phyloP scores from a whole-genome alignment of 177 flowering plant species.

The Tripterygium wilfordii region DNA sequence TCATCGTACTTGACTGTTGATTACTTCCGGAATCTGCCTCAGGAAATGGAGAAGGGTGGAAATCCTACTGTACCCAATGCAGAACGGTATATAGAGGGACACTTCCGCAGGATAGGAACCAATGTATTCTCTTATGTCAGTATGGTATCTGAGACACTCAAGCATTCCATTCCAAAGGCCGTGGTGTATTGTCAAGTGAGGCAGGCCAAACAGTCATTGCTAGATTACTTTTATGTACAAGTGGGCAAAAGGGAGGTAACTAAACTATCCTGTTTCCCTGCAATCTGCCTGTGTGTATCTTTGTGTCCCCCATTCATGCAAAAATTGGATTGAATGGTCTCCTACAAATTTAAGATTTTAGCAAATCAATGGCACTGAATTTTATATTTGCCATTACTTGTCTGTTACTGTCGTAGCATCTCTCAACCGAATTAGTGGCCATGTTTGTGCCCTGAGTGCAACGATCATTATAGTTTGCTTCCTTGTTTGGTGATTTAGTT shows the following conservation, averaged over 20 bases:
- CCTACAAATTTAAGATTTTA: too few relatives aligned
- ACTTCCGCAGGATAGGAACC: conserved; percentile 61
- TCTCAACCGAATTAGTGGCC: too few relatives aligned
- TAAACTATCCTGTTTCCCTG: background rate
- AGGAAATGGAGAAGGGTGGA: conserved; percentile 52
- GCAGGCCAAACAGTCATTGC: conserved; percentile 59
- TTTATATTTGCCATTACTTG: too few relatives aligned
- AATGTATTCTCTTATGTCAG: conserved; percentile 56
- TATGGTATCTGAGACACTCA: conserved; percentile 62
- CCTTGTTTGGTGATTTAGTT: too few relatives aligned
- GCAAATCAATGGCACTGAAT: too few relatives aligned
- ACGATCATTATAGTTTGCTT: too few relatives aligned
- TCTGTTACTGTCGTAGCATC: too few relatives aligned
- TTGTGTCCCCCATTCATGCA: too few relatives aligned
- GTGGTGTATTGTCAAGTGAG: conserved; percentile 76
- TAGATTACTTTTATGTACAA: conserved; percentile 52
- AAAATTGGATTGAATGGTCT: too few relatives aligned
- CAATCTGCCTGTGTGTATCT: too few relatives aligned
- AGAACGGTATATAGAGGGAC: conserved; percentile 60
- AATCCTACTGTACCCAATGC: conserved; percentile 31
- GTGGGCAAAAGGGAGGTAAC: conserved; percentile 66
- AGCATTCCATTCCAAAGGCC: conserved; percentile 65
- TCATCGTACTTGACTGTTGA: conserved; percentile 89
- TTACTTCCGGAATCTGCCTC: conserved; percentile 66
- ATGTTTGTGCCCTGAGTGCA: too few relatives aligned